Evolutionary conservation across 2,329 filamentous ascomycete species (phyloP).

Genomic region (Epichloe sp.): DNA sequence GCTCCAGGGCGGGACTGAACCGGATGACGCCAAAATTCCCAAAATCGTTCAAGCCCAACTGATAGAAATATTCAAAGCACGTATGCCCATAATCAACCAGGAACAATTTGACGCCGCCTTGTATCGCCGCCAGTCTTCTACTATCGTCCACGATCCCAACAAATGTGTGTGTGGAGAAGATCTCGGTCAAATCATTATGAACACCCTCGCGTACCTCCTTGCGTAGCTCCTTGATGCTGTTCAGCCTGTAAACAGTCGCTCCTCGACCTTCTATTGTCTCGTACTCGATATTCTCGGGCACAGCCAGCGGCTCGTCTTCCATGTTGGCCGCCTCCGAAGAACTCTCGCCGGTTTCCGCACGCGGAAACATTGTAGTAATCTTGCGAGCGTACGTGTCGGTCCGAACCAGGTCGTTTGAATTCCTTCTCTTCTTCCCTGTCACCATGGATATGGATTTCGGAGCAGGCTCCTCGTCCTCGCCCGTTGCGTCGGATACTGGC

Average conservation of each 20-base stretch:
- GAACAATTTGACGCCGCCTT: conserved; percentile 83
- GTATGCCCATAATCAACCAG: conserved; percentile 85
- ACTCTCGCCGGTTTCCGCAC: conserved; percentile 29
- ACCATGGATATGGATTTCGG: conserved; percentile 23
- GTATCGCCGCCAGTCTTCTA: conserved; percentile 80
- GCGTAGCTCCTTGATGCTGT: conserved; percentile 76
- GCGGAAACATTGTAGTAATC: conserved; percentile 82
- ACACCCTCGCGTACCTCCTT: conserved; percentile 66
- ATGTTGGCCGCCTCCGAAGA: neutral
- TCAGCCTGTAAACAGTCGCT: conserved; percentile 56
- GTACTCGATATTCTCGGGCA: conserved; percentile 50
- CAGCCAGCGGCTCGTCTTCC: conserved; percentile 22
- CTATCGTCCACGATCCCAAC: conserved; percentile 84
- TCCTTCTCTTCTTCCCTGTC: conserved; percentile 26
- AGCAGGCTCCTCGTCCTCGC: conserved; percentile 16
- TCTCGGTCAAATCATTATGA: conserved; percentile 75
- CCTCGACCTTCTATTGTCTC: conserved; percentile 53
- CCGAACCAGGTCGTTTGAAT: conserved; percentile 67
- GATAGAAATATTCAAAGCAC: conserved; percentile 87
- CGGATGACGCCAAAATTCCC: conserved; percentile 81
- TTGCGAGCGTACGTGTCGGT: conserved; percentile 84
- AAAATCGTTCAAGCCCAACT: conserved; percentile 87
- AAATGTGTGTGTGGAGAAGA: conserved; percentile 80
- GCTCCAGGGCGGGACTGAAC: conserved; percentile 61
- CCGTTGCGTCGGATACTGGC: conserved; percentile 12